A percentile compares a stretch with the other conserved stretches of the same genome.
phyloP scores from a whole-genome alignment of 2,329 filamentous ascomycete species.

The Ophiostoma perfectum region DNA sequence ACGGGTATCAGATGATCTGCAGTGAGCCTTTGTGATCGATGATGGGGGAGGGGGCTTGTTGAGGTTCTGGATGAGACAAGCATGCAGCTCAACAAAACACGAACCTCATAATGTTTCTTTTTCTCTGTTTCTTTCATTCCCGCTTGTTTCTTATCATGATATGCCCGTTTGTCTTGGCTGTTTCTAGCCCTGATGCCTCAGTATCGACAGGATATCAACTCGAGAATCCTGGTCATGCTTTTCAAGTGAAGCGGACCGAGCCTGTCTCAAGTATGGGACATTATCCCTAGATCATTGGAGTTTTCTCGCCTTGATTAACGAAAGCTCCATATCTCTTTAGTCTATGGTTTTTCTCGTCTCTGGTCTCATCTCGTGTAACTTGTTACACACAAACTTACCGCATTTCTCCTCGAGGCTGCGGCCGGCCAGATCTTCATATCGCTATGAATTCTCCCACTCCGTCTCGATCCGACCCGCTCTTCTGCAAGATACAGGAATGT shows the following conservation, averaged over 20 bases:
- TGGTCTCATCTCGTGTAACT: not conserved
- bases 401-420: not conserved
- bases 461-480: not conserved
- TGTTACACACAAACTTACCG: conserved; percentile 4
- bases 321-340: not conserved
- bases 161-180: not conserved
- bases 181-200: not conserved
- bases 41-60: not conserved
- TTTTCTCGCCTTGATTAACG: not conserved
- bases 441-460: not conserved
- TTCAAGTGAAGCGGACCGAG: no score
- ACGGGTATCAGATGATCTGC: conserved; percentile 5
- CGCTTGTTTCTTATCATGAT: not conserved
- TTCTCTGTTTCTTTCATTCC: not conserved
- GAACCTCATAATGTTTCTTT: not conserved
- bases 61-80: conserved; percentile 1
- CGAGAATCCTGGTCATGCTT: no score
- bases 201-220: no score
- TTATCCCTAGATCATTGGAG: no score
- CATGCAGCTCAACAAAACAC: not conserved
- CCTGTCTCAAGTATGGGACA: no score
- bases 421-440: not conserved
- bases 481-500: conserved; percentile 1
- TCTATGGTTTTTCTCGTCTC: not conserved
- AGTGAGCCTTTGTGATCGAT: not conserved